Percentiles rank a stretch among this genome's conserved stretches.
Evolutionary conservation across 78 protist genomes (phyloP).

Genomic region (Bigelowiella natans): DNA sequence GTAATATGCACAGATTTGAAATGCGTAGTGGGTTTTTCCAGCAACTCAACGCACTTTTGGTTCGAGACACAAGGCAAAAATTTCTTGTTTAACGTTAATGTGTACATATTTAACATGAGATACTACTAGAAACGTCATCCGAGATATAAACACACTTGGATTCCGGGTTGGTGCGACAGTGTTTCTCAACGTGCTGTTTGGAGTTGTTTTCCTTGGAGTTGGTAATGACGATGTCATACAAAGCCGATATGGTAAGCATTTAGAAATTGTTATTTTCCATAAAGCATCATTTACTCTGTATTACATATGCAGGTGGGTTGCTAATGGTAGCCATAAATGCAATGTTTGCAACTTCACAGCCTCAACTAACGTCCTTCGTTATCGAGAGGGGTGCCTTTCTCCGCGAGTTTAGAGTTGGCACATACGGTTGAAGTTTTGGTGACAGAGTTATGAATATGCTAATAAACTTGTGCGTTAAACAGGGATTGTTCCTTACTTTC

Average conservation of each 20-base stretch:
- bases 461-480: no score
- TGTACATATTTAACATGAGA: no score
- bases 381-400: slow-evolving; percentile 19
- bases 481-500: slow-evolving; percentile 12
- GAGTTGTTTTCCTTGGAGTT: background rate
- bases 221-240: background rate
- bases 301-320: no score
- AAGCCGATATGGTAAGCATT: background rate
- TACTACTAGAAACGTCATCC: no score
- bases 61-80: slow-evolving; percentile 11
- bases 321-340: background rate
- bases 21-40: background rate
- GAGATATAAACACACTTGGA: slow-evolving; percentile 1
- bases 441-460: no score
- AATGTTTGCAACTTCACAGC: slow-evolving; percentile 36
- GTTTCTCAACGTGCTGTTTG: background rate
- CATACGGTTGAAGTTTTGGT: no score
- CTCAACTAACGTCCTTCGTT: slow-evolving; percentile 24
- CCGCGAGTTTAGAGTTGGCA: slow-evolving; percentile 30
- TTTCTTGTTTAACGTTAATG: no score
- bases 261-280: no score
- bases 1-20: background rate
- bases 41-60: background rate
- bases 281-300: no score
- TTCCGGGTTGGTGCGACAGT: background rate